These are phyloP conservation scores for Thielaviopsis ethacetica DNA, from an alignment of 2,329 filamentous ascomycete species.

Conservation along the genomic window DNA sequence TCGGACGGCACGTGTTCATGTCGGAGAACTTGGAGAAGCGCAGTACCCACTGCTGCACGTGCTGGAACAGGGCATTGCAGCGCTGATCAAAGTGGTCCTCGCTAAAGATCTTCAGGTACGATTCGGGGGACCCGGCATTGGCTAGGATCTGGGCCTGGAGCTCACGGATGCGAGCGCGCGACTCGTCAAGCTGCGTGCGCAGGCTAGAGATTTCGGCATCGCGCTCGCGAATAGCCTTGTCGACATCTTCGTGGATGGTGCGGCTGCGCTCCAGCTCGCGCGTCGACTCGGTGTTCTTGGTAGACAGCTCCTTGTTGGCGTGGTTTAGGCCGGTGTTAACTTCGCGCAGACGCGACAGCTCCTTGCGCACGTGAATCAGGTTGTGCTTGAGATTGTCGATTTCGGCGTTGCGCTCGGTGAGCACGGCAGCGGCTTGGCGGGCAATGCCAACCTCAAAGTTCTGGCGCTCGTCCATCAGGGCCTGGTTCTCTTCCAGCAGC, in stretches of 20 bases:
- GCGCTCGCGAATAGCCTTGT: conserved; percentile 57
- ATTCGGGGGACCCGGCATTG: conserved; percentile 24
- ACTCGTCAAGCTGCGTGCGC: conserved; percentile 59
- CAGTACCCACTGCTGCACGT: conserved; percentile 94
- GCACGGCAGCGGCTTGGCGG: conserved; percentile 48
- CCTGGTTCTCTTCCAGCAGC: conserved; percentile 68
- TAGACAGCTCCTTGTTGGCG: conserved; percentile 60
- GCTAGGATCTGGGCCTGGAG: conserved; percentile 37
- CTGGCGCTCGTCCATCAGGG: conserved; percentile 55
- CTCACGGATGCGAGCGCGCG: conserved; percentile 43
- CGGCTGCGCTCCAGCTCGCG: conserved; percentile 56
- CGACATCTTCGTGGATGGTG: conserved; percentile 38
- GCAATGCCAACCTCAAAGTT: conserved; percentile 51
- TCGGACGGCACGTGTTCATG: conserved; percentile 69
- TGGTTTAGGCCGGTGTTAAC: conserved; percentile 67
- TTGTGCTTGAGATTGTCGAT: conserved; percentile 69
- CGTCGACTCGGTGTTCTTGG: conserved; percentile 48
- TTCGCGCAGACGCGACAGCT: conserved; percentile 64
- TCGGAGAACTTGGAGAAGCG: conserved; percentile 98
- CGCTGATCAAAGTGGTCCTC: conserved; percentile 92
- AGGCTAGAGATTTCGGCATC: conserved; percentile 70
- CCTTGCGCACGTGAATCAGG: conserved; percentile 63
- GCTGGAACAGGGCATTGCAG: conserved; percentile 86
- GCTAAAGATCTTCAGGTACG: conserved; percentile 66
- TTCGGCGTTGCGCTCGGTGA: conserved; percentile 73